These are phyloP conservation scores for Ceratocystis cacaofunesta DNA, from an alignment of 2,329 filamentous ascomycete genomes.

Conservation along the genomic window DNA sequence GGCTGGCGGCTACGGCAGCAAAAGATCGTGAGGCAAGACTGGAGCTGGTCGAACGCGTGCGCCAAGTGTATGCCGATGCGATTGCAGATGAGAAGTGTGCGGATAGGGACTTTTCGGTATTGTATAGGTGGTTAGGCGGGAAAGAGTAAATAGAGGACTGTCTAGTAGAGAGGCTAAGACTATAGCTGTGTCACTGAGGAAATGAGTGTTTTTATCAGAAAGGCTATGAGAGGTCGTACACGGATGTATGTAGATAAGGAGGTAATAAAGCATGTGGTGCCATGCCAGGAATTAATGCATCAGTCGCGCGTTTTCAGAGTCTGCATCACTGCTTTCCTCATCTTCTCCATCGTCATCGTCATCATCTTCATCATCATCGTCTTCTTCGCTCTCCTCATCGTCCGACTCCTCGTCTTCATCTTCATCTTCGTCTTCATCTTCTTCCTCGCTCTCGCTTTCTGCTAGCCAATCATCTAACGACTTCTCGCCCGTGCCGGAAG, in stretches of 20 bases:
- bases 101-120: slow-evolving; percentile 66
- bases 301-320: slow-evolving; percentile 31
- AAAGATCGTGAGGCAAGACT: slow-evolving; percentile 50
- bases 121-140: slow-evolving; percentile 56
- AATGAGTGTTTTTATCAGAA: not conserved
- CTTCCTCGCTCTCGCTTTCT: slow-evolving; percentile 48
- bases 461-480: slow-evolving; percentile 87
- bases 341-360: slow-evolving; percentile 31
- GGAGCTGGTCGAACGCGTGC: slow-evolving; percentile 47
- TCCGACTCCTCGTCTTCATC: slow-evolving; percentile 36
- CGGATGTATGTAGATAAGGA: slow-evolving; percentile 1
- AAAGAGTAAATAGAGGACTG: slow-evolving; percentile 26
- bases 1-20: slow-evolving; percentile 58
- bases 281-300: slow-evolving; percentile 25
- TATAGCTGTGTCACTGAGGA: not conserved
- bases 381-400: slow-evolving; percentile 37
- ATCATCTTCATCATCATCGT: slow-evolving; percentile 33
- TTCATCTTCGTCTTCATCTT: slow-evolving; percentile 35
- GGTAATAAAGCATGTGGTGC: not conserved
- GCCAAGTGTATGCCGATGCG: slow-evolving; percentile 51
- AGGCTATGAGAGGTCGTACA: not conserved
- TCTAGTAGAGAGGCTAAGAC: not conserved
- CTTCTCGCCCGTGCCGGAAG: slow-evolving; percentile 49
- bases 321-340: slow-evolving; percentile 34
- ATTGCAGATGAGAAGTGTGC: slow-evolving; percentile 46